Evolutionary conservation across 164 flowering plant genomes (phyloP).

Genomic region (Kalanchoe fedtschenkoi): DNA sequence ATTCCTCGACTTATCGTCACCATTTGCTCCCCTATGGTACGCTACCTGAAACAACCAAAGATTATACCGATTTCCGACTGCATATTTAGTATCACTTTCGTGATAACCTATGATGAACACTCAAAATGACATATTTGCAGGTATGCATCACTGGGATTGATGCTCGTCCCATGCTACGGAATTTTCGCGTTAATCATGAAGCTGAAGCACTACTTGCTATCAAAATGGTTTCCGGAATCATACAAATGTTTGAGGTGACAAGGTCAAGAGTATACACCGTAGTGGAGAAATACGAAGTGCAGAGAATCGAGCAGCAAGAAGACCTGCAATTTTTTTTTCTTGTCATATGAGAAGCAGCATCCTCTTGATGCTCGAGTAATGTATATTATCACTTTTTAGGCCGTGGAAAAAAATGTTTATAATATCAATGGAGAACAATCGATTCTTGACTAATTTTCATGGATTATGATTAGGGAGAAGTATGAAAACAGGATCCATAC

Average conservation of each 20-base stretch:
- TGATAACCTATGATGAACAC: not conserved
- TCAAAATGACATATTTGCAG: conserved; percentile 23
- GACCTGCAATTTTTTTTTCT: not conserved
- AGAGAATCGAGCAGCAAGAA: not conserved
- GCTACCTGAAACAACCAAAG: not conserved
- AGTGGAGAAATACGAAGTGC: not conserved
- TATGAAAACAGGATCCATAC: too few species aligned
- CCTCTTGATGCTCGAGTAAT: not conserved
- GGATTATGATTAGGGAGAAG: too few species aligned
- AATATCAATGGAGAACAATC: too few species aligned
- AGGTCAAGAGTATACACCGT: not conserved
- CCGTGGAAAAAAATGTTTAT: not conserved
- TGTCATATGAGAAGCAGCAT: not conserved
- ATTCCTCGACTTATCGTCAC: conserved; percentile 57
- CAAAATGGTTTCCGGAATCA: conserved; percentile 56
- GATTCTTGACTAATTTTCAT: too few species aligned
- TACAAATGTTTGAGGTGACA: conserved; percentile 24
- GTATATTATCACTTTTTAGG: not conserved
- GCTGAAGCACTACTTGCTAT: conserved; percentile 37
- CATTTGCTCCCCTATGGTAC: conserved; percentile 46
- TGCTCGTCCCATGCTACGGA: conserved; percentile 82
- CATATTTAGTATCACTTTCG: too few species aligned
- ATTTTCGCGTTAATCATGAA: conserved; percentile 45
- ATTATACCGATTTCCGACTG: too few species aligned
- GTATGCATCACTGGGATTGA: conserved; percentile 61